These are phyloP conservation scores for Protomyces lactucae-debilis DNA, from an alignment of 1,139 yeast species.

Conservation along the genomic window DNA sequence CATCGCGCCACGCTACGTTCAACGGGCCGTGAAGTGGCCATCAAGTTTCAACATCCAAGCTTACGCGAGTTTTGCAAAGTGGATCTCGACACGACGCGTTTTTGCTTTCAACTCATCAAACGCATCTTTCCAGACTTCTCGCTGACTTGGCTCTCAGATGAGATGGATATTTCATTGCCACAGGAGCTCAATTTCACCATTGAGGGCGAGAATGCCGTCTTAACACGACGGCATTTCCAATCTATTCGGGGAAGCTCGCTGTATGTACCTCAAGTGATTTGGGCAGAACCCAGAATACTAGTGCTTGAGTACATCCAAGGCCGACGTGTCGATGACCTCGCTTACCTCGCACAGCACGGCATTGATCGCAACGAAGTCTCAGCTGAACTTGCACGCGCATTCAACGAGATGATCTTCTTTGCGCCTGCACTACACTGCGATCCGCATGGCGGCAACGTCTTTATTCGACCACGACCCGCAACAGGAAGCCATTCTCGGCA, in stretches of 20 bases:
- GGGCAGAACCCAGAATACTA: constrained; percentile 65
- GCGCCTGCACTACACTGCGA: constrained; percentile 92
- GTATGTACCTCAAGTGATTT: constrained; percentile 65
- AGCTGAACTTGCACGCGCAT: constrained; percentile 78
- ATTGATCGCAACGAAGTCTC: constrained; percentile 78
- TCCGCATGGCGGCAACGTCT: constrained; percentile 92
- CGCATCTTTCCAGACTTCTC: constrained; percentile 90
- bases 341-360: constrained; percentile 55
- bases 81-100: constrained; percentile 71
- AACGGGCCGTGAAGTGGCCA: constrained; percentile 75
- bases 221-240: constrained; percentile 61
- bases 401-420: constrained; percentile 91
- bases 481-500: constrained; percentile 45
- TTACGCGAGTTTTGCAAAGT: constrained; percentile 82
- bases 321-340: constrained; percentile 70
- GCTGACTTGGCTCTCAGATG: constrained; percentile 88
- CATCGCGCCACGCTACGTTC: constrained; percentile 64
- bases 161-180: constrained; percentile 74
- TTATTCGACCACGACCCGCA: constrained; percentile 32
- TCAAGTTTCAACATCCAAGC: constrained; percentile 90
- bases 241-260: constrained; percentile 64
- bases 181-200: constrained; percentile 82
- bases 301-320: constrained; percentile 86
- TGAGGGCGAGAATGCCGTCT: constrained; percentile 76
- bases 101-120: constrained; percentile 70